Conservation (phyloP, 305 asterid species). For the Euphrasia arctica region DNA sequence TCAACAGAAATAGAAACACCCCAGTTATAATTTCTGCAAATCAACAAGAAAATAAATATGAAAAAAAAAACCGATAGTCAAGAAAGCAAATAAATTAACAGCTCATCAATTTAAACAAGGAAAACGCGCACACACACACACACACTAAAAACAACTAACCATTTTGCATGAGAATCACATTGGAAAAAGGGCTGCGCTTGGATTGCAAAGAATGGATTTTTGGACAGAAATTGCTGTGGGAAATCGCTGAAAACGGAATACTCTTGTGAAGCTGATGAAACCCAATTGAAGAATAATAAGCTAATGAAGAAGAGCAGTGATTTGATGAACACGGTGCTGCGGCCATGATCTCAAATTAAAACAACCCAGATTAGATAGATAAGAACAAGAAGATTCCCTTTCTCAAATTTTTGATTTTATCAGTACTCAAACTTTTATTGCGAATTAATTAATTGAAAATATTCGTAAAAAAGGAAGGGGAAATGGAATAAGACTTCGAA, state of each 20-base stretch:
- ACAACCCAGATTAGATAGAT: not conserved
- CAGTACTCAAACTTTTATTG: not conserved
- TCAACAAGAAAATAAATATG: constrained; percentile 4
- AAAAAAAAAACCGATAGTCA: not conserved
- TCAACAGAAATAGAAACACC: constrained; percentile 12
- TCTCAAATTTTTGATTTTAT: not conserved
- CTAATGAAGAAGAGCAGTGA: constrained; percentile 43
- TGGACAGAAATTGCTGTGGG: constrained; percentile 34
- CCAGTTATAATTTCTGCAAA: constrained; percentile 5
- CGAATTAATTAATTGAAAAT: not conserved
- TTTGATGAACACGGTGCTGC: constrained; percentile 44
- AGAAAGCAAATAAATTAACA: constrained; percentile 6
- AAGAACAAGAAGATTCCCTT: not conserved
- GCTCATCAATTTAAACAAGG: not conserved
- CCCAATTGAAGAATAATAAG: constrained; percentile 45
- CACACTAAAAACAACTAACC: constrained; percentile 38
- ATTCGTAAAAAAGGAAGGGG: not conserved
- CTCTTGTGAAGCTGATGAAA: constrained; percentile 30
- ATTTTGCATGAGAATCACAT: constrained; percentile 64
- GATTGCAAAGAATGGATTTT: constrained; percentile 42
- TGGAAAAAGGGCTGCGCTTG: constrained; percentile 37
- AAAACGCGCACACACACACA: too few species aligned
- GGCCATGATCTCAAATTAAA: constrained; percentile 36
- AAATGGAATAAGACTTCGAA: constrained; percentile 28
- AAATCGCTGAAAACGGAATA: constrained; percentile 31